These are phyloP conservation scores for Chaetomiaceae sp. DNA, from an alignment of 2,329 filamentous ascomycete species.

Conservation along the genomic window DNA sequence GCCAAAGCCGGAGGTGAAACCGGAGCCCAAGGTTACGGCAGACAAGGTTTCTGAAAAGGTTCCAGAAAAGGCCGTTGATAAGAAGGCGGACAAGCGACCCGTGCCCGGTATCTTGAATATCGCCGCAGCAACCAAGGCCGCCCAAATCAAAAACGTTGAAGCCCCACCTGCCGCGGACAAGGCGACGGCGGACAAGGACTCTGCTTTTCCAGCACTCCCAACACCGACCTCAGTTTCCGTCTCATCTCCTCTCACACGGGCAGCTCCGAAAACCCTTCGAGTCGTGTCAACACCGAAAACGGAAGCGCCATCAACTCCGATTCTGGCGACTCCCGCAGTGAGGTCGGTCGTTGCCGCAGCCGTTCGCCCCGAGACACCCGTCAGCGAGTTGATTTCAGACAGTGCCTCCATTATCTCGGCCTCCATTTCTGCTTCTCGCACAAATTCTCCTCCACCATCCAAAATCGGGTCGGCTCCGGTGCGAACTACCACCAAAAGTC, in stretches of 20 bases:
- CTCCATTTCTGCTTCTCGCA: constrained; percentile 62
- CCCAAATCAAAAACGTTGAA: constrained; percentile 30
- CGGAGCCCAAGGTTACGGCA: no score
- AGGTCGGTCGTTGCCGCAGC: constrained; percentile 26
- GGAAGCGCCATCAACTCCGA: constrained; percentile 45
- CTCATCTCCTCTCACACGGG: constrained; percentile 48
- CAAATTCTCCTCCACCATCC: constrained; percentile 63
- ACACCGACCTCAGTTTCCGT: constrained; percentile 44
- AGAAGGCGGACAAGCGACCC: constrained; percentile 34
- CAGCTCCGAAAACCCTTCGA: constrained; percentile 61
- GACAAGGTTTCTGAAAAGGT: constrained; percentile 23
- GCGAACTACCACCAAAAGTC: constrained; percentile 68
- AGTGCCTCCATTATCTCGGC: constrained; percentile 69
- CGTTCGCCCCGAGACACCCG: constrained; percentile 62
- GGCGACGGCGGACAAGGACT: constrained; percentile 31
- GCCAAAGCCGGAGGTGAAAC: constrained; percentile 17
- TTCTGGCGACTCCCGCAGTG: constrained; percentile 24
- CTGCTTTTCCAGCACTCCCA: constrained; percentile 49
- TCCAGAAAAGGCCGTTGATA: constrained; percentile 9
- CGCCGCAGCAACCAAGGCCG: constrained; percentile 41
- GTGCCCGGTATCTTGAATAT: constrained; percentile 44
- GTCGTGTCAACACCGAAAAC: constrained; percentile 62
- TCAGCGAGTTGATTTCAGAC: constrained; percentile 71
- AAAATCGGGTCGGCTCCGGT: constrained; percentile 66
- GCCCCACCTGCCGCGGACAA: constrained; percentile 32